Conservation (phyloP, 2,329 filamentous ascomycete species). For the Colletotrichum endophyticum region DNA sequence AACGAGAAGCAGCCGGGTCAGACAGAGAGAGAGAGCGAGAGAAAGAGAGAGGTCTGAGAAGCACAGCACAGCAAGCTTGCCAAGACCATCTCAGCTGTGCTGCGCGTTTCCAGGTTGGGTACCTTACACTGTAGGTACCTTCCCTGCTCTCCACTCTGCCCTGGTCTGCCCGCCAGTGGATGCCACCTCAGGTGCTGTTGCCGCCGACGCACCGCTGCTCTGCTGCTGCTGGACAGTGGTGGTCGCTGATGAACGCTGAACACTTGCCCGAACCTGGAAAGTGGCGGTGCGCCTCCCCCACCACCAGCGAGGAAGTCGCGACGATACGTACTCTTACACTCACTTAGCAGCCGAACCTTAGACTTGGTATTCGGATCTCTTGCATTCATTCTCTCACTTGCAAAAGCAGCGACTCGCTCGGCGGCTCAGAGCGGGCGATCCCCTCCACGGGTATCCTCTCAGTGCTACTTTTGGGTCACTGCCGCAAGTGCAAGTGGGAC, state of each 20-base stretch:
- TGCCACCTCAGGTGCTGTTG: neutral
- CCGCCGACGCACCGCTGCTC: neutral
- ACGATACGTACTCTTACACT: neutral
- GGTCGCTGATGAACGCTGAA: neutral
- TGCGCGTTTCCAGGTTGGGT: neutral
- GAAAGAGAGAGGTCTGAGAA: neutral
- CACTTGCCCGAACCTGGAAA: neutral
- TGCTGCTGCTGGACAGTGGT: neutral
- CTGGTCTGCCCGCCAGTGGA: neutral
- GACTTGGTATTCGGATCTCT: neutral
- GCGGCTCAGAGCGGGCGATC: neutral
- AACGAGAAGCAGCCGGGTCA: neutral
- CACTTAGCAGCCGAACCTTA: neutral
- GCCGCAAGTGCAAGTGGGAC: neutral
- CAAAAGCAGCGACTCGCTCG: neutral
- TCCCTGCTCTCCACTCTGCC: neutral
- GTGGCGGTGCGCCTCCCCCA: constrained; percentile 10
- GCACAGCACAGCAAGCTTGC: neutral
- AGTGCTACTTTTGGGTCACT: neutral
- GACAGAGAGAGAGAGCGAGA: neutral
- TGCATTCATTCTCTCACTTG: neutral
- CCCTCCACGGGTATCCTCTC: neutral
- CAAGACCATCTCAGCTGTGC: neutral
- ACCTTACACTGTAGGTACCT: neutral
- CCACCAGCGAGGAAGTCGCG: neutral